Evolutionary conservation across 2,329 filamentous ascomycete genomes (phyloP).

Genomic region (Neonectria faginata): DNA sequence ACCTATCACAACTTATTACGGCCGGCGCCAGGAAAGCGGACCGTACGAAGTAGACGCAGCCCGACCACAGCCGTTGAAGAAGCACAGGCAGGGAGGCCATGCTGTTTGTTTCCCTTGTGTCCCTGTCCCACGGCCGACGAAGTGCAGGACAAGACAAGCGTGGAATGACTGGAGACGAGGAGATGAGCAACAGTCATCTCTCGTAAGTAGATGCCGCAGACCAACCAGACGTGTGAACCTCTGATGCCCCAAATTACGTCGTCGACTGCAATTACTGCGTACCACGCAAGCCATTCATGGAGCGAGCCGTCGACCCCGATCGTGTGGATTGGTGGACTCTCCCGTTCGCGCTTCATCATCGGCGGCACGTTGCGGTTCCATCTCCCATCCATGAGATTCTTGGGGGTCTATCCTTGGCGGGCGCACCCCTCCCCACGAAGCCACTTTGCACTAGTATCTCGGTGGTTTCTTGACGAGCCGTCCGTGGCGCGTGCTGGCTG

Average conservation of each 20-base stretch:
- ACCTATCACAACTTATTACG: too few species aligned
- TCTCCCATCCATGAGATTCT: neutral
- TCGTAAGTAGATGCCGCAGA: constrained; percentile 8
- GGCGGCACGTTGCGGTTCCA: neutral
- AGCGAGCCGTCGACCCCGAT: constrained; percentile 6
- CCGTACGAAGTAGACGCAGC: neutral
- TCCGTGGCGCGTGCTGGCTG: constrained; percentile 23
- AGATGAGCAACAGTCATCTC: constrained; percentile 30
- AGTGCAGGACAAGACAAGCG: constrained; percentile 7
- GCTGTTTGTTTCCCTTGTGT: constrained; percentile 12
- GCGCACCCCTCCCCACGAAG: constrained; percentile 2
- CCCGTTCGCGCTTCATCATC: constrained; percentile 10
- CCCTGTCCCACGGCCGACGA: constrained; percentile 24
- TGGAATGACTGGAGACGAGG: constrained; percentile 30
- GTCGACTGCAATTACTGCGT: constrained; percentile 19
- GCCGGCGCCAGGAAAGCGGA: neutral
- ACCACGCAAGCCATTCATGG: constrained; percentile 17
- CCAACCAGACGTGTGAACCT: constrained; percentile 24
- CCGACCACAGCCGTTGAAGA: neutral
- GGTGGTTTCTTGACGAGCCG: constrained; percentile 5
- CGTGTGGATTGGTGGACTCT: constrained; percentile 6
- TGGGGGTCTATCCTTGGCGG: neutral
- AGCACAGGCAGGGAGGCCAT: neutral
- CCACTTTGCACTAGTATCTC: constrained; percentile 11
- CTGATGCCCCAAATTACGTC: constrained; percentile 18